These are phyloP conservation scores for Coemansia reversa DNA, from an alignment of 192 early-diverging fungal species.

Conservation along the genomic window DNA sequence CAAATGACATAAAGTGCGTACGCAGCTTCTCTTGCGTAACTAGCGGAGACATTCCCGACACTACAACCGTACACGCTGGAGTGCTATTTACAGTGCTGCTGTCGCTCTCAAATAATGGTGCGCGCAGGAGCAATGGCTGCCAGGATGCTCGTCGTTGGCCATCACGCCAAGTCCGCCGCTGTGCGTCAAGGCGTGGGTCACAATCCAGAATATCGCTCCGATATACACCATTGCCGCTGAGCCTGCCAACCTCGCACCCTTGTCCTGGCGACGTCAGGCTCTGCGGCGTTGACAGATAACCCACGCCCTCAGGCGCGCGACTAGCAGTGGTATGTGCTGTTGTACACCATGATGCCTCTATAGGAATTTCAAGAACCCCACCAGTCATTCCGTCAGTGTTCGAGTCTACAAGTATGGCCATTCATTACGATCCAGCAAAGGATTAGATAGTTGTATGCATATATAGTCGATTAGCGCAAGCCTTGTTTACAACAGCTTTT, in stretches of 20 bases:
- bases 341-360: background rate
- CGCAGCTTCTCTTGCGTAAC: conserved; percentile 44
- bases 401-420: background rate
- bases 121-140: conserved; percentile 21
- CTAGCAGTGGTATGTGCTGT: background rate
- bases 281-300: conserved; percentile 32
- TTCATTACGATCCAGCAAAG: background rate
- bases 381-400: background rate
- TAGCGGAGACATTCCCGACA: conserved; percentile 45
- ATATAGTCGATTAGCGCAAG: background rate
- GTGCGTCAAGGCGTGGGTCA: conserved; percentile 29
- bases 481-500: background rate
- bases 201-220: conserved; percentile 2
- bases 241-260: background rate
- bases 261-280: conserved; percentile 29
- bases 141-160: conserved; percentile 4
- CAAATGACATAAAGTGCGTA: conserved; percentile 41
- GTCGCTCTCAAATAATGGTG: conserved; percentile 43
- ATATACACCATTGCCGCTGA: background rate
- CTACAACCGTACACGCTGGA: conserved; percentile 25
- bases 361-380: background rate
- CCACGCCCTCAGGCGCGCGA: background rate
- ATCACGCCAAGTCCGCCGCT: conserved; percentile 30
- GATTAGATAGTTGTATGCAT: background rate
- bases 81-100: conserved; percentile 19